Base-by-base conservation (phyloP, 805 yeast species). In the Kodamaea sagamina region DNA sequence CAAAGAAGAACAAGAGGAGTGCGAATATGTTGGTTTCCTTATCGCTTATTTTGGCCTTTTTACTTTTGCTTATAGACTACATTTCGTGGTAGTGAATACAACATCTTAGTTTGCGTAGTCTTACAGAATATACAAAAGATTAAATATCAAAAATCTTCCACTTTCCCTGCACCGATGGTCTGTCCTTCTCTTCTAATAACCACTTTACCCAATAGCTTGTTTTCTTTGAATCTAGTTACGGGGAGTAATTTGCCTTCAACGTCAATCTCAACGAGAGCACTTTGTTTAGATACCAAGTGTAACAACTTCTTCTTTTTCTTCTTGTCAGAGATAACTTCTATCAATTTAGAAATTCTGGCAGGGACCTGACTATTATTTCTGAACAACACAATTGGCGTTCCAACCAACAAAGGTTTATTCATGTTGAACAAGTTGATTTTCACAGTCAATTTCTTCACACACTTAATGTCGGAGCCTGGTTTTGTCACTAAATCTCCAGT, bases 351-450 rank as follows among this genome's bases (percentile, higher is more conserved):
- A 15, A 89, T 66, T 49, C 82, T 76, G 4, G 89, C 89, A 1
- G 93, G 87, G 32, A 79, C 78, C 32, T 83, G 80, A 18, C 80
- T 74, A 44, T 87, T 82, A 48, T 90, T 89, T 47, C 90, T 75
- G 63, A 89, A 89, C 41, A 88, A 61, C 31, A 88, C 77, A 50
- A 89, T 74, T 31, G 90, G 84, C 0, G 95, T 75, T 6, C 97
- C 97, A 10, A 84, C 81, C 31, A 89, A 65, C 36, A 89, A 63
- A 0, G 97, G 97, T 50, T 86, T 74, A 26, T 72, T 73, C 54
- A 81, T 59, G 46, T 71, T 63, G 52, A 71, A 71, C 38, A 71
- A 57, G 42, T 51, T 62, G 34, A 71, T 41, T 4, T 53, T 41
- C 15, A 62, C 65, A 3, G 48, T 52, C 42, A 71, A 63, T 13